Percentiles rank a stretch among this genome's conserved stretches.
Conservation (phyloP, 169 alveolate genomes). For the Plasmodium gallinaceum region DNA sequence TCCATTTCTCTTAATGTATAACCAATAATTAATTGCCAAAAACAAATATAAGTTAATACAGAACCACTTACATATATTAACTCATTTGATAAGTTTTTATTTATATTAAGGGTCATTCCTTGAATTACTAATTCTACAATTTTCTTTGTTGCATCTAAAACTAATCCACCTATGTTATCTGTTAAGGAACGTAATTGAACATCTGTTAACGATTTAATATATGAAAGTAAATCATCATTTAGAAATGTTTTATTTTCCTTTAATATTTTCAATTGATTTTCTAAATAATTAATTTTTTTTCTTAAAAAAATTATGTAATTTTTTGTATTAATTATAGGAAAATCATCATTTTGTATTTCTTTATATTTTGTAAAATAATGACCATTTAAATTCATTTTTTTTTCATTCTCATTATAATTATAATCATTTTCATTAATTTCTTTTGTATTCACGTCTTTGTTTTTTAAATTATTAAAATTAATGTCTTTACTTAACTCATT, state of each 20-base stretch:
- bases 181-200: slow-evolving; percentile 81
- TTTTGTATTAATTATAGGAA: slow-evolving; percentile 71
- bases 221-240: slow-evolving; percentile 82
- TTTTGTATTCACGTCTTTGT: background rate
- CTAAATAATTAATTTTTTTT: slow-evolving; percentile 60
- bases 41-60: slow-evolving; percentile 86
- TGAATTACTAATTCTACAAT: slow-evolving; percentile 82
- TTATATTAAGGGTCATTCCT: slow-evolving; percentile 79
- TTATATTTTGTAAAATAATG: slow-evolving; percentile 6
- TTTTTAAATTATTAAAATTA: background rate
- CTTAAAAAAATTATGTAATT: slow-evolving; percentile 65
- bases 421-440: background rate
- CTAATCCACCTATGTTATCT: slow-evolving; percentile 84
- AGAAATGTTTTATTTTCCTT: slow-evolving; percentile 45
- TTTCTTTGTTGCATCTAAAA: slow-evolving; percentile 85
- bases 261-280: slow-evolving; percentile 39
- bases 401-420: background rate
- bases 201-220: slow-evolving; percentile 84
- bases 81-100: slow-evolving; percentile 30
- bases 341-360: slow-evolving; percentile 17
- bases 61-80: slow-evolving; percentile 67
- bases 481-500: slow-evolving; percentile 7
- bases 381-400: background rate
- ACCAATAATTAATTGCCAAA: slow-evolving; percentile 90
- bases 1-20: slow-evolving; percentile 87